Conservation (phyloP, 1,139 yeast genomes). For the Scheffersomyces segobiensis region DNA sequence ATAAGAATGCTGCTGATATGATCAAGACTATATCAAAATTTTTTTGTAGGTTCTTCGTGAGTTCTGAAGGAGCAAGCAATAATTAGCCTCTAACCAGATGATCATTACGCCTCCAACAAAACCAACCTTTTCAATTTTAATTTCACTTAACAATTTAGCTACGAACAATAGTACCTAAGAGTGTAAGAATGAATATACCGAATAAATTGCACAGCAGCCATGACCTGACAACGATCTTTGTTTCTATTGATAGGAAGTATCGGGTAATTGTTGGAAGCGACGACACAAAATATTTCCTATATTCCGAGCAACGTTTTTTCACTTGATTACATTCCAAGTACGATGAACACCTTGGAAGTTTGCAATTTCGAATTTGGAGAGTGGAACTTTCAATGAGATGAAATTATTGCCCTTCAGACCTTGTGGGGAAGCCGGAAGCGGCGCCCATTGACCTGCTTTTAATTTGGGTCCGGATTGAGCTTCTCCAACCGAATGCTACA, state of each 20-base stretch:
- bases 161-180: neutral
- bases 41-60: neutral
- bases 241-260: neutral
- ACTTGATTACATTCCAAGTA: neutral
- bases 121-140: too few relatives aligned
- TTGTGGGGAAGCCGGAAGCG: neutral
- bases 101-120: neutral
- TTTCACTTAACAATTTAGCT: too few relatives aligned
- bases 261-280: neutral
- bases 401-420: neutral
- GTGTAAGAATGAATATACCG: too few relatives aligned
- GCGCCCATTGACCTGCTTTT: neutral
- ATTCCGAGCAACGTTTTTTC: neutral
- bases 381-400: neutral
- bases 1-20: neutral
- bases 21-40: neutral
- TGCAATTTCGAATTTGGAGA: neutral
- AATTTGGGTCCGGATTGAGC: neutral
- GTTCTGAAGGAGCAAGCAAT: neutral
- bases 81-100: neutral
- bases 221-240: neutral
- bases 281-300: neutral
- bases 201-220: neutral
- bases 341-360: neutral
- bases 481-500: neutral